phyloP scores from a whole-genome alignment of 805 yeast species.

The Hanseniaspora valbyensis region DNA sequence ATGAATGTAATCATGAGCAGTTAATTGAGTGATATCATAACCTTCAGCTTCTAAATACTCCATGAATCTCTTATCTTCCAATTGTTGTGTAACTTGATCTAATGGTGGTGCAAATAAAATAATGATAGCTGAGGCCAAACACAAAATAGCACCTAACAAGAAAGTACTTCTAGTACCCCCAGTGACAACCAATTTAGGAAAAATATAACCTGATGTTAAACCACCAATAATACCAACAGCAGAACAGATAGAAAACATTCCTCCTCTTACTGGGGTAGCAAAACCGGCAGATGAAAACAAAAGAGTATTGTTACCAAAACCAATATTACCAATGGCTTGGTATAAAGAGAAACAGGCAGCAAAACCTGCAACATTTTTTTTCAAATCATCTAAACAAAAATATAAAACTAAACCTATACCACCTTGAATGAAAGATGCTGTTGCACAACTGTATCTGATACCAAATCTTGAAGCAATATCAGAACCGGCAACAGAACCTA shows the following conservation, averaged over 20 bases:
- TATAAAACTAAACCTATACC: constrained; percentile 77
- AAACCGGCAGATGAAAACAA: constrained; percentile 74
- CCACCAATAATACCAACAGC: constrained; percentile 90
- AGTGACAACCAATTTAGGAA: constrained; percentile 66
- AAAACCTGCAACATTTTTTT: constrained; percentile 59
- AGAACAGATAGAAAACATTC: constrained; percentile 83
- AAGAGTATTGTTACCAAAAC: constrained; percentile 80
- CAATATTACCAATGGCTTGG: constrained; percentile 79
- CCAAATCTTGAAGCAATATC: constrained; percentile 74
- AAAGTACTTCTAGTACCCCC: constrained; percentile 40
- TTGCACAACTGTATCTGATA: constrained; percentile 62
- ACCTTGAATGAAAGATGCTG: constrained; percentile 65
- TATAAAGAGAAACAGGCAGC: constrained; percentile 84
- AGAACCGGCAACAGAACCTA: constrained; percentile 88
- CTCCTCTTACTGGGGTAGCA: constrained; percentile 82
- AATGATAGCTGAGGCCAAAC: constrained; percentile 42
- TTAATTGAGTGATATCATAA: constrained; percentile 40
- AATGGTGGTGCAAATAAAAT: constrained; percentile 53
- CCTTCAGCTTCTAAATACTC: constrained; percentile 58
- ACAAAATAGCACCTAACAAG: constrained; percentile 30
- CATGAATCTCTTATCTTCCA: constrained; percentile 64
- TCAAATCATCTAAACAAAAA: constrained; percentile 47
- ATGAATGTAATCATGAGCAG: not conserved
- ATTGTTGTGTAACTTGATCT: constrained; percentile 69
- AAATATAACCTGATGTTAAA: constrained; percentile 77